Base-by-base conservation (phyloP, 2,329 filamentous ascomycete genomes). In the Diaporthe vaccinii region DNA sequence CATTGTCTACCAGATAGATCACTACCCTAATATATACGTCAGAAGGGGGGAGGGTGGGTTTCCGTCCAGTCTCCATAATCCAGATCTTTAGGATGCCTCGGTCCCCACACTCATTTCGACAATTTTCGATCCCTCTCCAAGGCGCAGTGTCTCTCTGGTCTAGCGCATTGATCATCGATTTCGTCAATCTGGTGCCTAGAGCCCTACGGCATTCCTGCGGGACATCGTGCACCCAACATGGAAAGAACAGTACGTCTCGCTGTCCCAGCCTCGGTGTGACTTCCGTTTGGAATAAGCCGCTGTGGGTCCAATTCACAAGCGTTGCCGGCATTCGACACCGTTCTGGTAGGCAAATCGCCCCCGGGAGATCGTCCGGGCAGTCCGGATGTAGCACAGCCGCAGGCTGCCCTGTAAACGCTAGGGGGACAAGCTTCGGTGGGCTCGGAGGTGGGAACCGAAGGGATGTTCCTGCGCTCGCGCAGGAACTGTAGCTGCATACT, bases 341-440 rank as follows among this genome's bases (percentile, higher is more conserved):
- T 41, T 55, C 34, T 69, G 49, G 49, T 41, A 55, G 65, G 31
- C 49, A 55, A 55, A 39, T 55, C 65, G 49, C 17, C 65, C 22
- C 34, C 65, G 31, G 34, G 49, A 25, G 49, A 68, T 53, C 34
- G n/a, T 22, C 65, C 34, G 65, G 65, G 20, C n/a, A 28, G 31
- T 39, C 22, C 65, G 65, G 62, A 25, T 22, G 44, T 28, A 46
- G 20, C 44, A 53, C 25, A 67, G 17, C 41, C 28, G 62, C 46
- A 31, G 46, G n/a, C 22, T 39, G 28, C 41, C 22, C 7, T 68
- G 62, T 46, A 28, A 53, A 49, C 14, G 46, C 46, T 22, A 44
- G 34, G 34, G 22, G 4, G 41, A 15, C 46, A 68, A 53, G 46
- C 46, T 39, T 25, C 46, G 46, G 44, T 51, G n/a, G 62, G 44